Percentiles rank a stretch among this genome's conserved stretches.
phyloP scores from a whole-genome alignment of 495 filamentous ascomycete species.

The Daldinia concentrica region DNA sequence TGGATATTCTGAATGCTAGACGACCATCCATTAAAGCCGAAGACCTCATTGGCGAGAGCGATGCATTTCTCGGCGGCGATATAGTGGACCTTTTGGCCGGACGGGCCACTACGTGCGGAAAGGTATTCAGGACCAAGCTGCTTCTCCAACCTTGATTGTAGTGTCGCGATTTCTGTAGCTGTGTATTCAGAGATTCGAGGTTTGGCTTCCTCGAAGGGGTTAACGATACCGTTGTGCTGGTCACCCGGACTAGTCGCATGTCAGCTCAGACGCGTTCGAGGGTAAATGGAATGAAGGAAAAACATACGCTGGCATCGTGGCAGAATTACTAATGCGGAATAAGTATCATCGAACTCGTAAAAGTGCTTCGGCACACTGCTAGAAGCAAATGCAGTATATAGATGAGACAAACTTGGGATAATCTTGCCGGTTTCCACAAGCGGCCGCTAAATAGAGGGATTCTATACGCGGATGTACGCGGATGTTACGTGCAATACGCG shows the following conservation, averaged over 20 bases:
- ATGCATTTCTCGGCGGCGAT: constrained; percentile 93
- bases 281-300: background rate
- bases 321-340: constrained; percentile 17
- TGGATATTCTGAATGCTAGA: constrained; percentile 87
- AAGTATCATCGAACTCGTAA: constrained; percentile 23
- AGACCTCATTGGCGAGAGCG: constrained; percentile 94
- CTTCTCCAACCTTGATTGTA: constrained; percentile 86
- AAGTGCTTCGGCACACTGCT: constrained; percentile 15
- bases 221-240: constrained; percentile 70
- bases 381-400: background rate
- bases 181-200: constrained; percentile 80
- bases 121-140: constrained; percentile 98
- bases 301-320: constrained; percentile 58
- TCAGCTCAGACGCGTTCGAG: constrained; percentile 20
- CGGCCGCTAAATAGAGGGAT: background rate
- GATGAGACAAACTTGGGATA: background rate
- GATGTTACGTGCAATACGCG: background rate
- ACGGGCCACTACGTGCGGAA: constrained; percentile 80
- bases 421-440: background rate
- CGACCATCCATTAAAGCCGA: constrained; percentile 99
- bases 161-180: constrained; percentile 85
- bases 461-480: background rate
- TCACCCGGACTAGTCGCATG: constrained; percentile 72
- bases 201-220: constrained; percentile 80
- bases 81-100: constrained; percentile 88